Conservation (phyloP, 345 rosid species). For the Aquilaria yunnanensis region DNA sequence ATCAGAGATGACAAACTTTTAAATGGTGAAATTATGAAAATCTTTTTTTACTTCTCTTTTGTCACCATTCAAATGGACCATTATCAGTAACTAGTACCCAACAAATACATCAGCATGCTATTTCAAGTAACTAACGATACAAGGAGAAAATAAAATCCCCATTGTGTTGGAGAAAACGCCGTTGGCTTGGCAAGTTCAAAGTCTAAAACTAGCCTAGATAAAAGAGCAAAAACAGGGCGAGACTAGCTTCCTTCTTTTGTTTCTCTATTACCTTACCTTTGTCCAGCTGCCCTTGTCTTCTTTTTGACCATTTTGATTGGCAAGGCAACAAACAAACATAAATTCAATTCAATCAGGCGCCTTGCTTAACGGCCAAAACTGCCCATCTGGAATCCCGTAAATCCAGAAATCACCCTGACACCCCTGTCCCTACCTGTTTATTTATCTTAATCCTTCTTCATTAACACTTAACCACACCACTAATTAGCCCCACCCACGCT, state of each 20-base stretch:
- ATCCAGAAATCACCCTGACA: slow-evolving; percentile 43
- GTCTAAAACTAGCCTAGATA: neutral
- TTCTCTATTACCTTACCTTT: too few species aligned
- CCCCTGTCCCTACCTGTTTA: slow-evolving; percentile 25
- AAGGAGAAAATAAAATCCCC: too few species aligned
- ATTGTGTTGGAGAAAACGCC: too few species aligned
- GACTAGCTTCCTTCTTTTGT: neutral
- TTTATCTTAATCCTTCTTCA: neutral
- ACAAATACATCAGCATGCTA: too few species aligned
- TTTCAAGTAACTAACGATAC: too few species aligned
- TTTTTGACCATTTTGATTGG: slow-evolving; percentile 16
- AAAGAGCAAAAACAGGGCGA: neutral
- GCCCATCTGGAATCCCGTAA: slow-evolving; percentile 34
- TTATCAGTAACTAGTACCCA: too few species aligned
- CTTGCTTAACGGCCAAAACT: slow-evolving; percentile 35
- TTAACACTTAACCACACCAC: slow-evolving; percentile 20
- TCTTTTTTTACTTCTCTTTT: too few species aligned
- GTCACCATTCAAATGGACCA: too few species aligned
- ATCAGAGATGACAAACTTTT: too few species aligned
- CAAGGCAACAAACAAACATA: too few species aligned
- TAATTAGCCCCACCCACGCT: neutral
- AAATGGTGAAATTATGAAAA: too few species aligned
- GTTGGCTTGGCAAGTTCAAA: too few species aligned
- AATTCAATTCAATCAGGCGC: neutral
- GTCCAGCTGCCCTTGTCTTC: neutral